Base-by-base conservation (phyloP, 495 filamentous ascomycete species). In the Xylaria nigripes region DNA sequence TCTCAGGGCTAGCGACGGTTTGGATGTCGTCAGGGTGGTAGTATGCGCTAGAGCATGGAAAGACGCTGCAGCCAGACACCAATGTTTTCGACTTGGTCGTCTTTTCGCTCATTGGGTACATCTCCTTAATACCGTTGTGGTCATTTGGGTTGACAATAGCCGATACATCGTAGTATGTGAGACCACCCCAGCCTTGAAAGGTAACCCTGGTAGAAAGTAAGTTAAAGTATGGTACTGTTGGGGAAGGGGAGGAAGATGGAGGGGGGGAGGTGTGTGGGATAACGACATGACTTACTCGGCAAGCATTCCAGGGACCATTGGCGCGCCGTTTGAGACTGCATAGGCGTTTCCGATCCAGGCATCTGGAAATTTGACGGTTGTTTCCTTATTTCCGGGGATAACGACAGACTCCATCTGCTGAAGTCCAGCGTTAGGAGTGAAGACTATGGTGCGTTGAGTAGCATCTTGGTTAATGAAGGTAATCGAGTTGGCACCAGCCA, bases 61-160 rank as follows among this genome's bases (percentile, higher is more conserved):
- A 78, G 21, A 43, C 19, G 19, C 64, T 53, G 63, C 77, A 80
- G 44, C 77, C 77, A 4, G 75, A 76, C 36, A 68, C 43, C n/a
- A 55, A 21, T 10, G 56, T 53, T 40, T 56, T 52, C 48, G 57
- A 36, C n/a, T 50, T 56, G 23, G 58, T 50, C 2, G 38, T 7
- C 19, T 62, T 40, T 38, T 57, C 46, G 24, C 53, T 55, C 22
- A 48, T 58, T 24, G 77, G 77, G 65, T 61, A 76, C 45, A 79
- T 66, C 51, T 68, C 49, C 67, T 78, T 75, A 55, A 81, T 70
- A 45, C 66, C 66, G 27, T 68, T 24, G 29, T 62, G 55, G 63
- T 79, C 77, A 46, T 58, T 38, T 27, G 73, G 65, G 65, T 78
- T 72, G 59, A 76, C 76, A 50, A 81, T 79, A 61, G 76, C 76